A percentile compares a stretch with the other conserved stretches of the same genome.
phyloP scores from a whole-genome alignment of 208 protist genomes.

The Giardia muris region DNA sequence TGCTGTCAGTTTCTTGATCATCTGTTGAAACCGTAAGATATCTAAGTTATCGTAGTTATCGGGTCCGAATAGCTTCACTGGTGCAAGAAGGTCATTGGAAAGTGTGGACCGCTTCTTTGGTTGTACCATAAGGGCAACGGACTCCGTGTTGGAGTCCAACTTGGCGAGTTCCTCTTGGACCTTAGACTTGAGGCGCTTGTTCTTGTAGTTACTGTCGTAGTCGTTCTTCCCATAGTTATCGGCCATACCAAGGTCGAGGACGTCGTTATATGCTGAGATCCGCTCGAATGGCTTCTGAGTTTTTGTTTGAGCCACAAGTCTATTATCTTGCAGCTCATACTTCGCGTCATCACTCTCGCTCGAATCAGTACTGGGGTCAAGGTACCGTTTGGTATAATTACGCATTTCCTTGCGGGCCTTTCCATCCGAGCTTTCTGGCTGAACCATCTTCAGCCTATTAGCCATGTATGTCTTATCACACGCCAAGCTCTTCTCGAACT shows the following conservation, averaged over 20 bases:
- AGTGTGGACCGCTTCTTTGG: background rate
- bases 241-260: background rate
- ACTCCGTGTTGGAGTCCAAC: background rate
- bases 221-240: background rate
- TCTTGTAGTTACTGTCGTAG: background rate
- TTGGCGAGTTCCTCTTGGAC: background rate
- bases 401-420: background rate
- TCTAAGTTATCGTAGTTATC: background rate
- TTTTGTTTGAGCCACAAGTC: background rate
- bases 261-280: background rate
- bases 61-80: background rate
- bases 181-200: background rate
- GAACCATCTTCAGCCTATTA: background rate
- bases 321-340: background rate
- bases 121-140: background rate
- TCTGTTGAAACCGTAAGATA: background rate
- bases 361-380: background rate
- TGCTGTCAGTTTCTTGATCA: background rate
- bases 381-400: background rate
- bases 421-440: too few species aligned
- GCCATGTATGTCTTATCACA: slow-evolving; percentile 7
- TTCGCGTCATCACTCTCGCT: background rate
- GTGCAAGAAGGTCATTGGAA: background rate
- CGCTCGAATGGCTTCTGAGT: background rate
- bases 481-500: background rate